Base-by-base conservation (phyloP, 2,329 filamentous ascomycete species). In the Phaeosphaeria sp. region DNA sequence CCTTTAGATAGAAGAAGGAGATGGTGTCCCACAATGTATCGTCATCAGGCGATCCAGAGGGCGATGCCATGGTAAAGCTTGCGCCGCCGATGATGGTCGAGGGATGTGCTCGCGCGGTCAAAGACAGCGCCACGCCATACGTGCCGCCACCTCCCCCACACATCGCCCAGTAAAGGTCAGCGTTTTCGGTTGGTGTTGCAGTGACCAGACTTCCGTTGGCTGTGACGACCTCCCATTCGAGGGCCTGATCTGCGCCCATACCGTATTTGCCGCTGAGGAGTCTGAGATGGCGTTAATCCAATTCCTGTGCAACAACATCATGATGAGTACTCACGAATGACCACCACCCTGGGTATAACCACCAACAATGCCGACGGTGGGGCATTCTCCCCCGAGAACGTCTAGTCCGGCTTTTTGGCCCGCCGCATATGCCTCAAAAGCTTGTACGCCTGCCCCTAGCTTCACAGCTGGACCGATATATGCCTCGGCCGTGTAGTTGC, bases 81-180 rank as follows among this genome's bases (percentile, higher is more conserved):
- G 18, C 30, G 20, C 30, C 48, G 7, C 48, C 48, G 15, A 50
- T 42, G 20, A 50, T 50, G 4, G 11, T 42, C 9, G 39, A 18
- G 3, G 33, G 30, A 13, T 50, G 20, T 20, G 33, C 48, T 21
- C 48, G 17, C 4, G 48, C n/a, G 22, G 21, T 50, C 33, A 50
- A 24, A 7, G 30, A 40, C 15, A 50, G 9, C 2, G 73, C 71
- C 17, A 76, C 64, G 11, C 63, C 75, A 51, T 68, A 77, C 0
- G 69, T 73, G 17, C 72, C 68, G 17, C 70, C 72, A 2, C 68
- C 69, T 1, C 74, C 73, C 25, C 73, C 75, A 17, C 58, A 64
- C 2, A 78, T 59, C 8, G 75, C 76, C 75, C 74, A 78, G 63
- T 74, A 77, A 1, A 77, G 67, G 42, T 77, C 75, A 2, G 63